phyloP scores from a whole-genome alignment of 257 asterid species.

The Fraxinus americana region DNA sequence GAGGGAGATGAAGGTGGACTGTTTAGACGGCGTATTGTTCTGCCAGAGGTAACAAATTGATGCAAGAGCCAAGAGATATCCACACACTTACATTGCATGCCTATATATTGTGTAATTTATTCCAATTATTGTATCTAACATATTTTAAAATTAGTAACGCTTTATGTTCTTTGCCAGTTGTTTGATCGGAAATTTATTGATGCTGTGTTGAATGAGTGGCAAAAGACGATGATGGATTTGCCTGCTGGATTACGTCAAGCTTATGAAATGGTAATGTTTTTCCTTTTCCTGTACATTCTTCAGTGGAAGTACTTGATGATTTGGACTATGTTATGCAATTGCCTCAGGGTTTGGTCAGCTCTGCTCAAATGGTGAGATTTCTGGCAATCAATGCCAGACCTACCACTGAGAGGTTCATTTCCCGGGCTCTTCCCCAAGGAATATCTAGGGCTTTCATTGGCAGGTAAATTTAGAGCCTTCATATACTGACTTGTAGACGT shows the following conservation, averaged over 20 bases:
- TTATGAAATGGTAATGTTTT: conserved; percentile 79
- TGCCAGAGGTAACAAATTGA: conserved; percentile 69
- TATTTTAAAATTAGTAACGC: conserved; percentile 5
- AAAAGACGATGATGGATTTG: conserved; percentile 93
- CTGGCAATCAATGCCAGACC: conserved; percentile 91
- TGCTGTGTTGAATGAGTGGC: conserved; percentile 97
- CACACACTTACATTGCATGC: conserved; percentile 1
- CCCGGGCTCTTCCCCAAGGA: conserved; percentile 88
- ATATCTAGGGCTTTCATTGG: conserved; percentile 87
- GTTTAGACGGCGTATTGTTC: conserved; percentile 78
- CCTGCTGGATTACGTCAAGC: conserved; percentile 99
- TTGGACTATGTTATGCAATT: conserved; percentile 33
- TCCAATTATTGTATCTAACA: conserved; percentile 4
- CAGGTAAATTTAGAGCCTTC: conserved; percentile 52
- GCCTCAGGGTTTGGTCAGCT: conserved; percentile 88
- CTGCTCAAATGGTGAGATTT: conserved; percentile 90
- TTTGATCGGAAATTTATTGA: conserved; percentile 92
- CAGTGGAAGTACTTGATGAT: conserved; percentile 16
- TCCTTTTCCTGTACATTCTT: not conserved
- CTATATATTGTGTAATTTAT: not conserved
- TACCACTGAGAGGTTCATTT: conserved; percentile 77
- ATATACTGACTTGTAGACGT: not conserved
- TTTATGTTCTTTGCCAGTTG: conserved; percentile 49
- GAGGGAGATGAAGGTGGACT: conserved; percentile 97
- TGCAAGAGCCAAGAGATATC: not conserved